These are phyloP conservation scores for Vinca minor DNA, from an alignment of 257 asterid genomes.

Conservation along the genomic window DNA sequence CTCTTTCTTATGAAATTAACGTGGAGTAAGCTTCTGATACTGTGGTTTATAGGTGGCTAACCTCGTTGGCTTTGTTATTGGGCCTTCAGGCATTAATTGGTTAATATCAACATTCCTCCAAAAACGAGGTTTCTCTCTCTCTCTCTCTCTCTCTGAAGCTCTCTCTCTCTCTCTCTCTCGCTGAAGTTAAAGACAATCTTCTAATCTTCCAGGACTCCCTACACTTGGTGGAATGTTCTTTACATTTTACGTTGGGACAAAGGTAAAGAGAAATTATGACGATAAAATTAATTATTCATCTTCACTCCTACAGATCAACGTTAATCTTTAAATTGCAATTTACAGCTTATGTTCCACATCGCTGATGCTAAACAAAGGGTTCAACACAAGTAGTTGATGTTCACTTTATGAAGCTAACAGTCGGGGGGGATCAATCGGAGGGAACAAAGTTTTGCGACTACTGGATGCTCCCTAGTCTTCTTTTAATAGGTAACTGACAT, in stretches of 20 bases:
- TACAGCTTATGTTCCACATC: conserved; percentile 92
- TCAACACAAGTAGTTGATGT: conserved; percentile 31
- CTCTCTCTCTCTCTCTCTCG: neutral
- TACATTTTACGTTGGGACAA: conserved; percentile 82
- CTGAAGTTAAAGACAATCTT: conserved; percentile 14
- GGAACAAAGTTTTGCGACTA: neutral
- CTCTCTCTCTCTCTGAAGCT: conserved; percentile 8
- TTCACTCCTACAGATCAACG: conserved; percentile 12
- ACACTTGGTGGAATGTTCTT: conserved; percentile 60
- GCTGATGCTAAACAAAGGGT: conserved; percentile 61
- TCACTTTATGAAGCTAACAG: conserved; percentile 9
- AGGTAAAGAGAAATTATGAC: conserved; percentile 41
- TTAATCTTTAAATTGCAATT: conserved; percentile 12
- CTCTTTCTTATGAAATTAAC: neutral
- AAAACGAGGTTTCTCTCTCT: conserved; percentile 45
- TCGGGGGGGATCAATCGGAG: neutral
- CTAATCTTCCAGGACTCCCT: conserved; percentile 49
- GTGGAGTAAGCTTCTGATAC: conserved; percentile 5
- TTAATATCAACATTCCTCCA: conserved; percentile 61
- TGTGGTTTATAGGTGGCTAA: conserved; percentile 68
- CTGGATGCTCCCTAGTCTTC: neutral
- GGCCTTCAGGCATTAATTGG: conserved; percentile 93
- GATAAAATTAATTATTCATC: conserved; percentile 4
- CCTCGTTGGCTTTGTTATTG: conserved; percentile 92
- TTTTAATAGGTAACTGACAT: neutral